These are phyloP conservation scores for Mortierella sp. DNA, from an alignment of 371 early-diverging fungal species.

Conservation along the genomic window DNA sequence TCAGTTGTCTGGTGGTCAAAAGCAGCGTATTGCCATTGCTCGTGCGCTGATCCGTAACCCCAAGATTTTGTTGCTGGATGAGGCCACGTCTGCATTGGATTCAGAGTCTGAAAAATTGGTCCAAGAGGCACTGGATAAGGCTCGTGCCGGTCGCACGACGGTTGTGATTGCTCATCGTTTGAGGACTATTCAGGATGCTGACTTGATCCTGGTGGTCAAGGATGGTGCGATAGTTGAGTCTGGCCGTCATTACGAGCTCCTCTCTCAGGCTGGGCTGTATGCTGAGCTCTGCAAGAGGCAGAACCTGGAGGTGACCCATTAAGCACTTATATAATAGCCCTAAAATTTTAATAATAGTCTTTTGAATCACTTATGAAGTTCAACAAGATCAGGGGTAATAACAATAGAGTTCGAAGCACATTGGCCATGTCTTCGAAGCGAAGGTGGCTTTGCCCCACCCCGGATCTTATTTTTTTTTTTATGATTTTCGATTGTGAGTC, in stretches of 20 bases:
- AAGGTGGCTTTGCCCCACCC: no score
- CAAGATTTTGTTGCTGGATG: conserved; percentile 90
- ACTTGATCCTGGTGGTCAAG: conserved; percentile 80
- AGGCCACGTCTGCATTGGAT: conserved; percentile 96
- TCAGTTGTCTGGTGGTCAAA: conserved; percentile 91
- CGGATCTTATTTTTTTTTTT: no score
- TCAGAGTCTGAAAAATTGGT: conserved; percentile 92
- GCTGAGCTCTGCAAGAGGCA: conserved; percentile 57
- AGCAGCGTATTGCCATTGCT: conserved; percentile 82
- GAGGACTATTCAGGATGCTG: conserved; percentile 80
- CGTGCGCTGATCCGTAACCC: conserved; percentile 86
- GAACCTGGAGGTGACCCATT: conserved; percentile 51
- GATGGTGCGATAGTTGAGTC: conserved; percentile 82
- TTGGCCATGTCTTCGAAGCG: no score
- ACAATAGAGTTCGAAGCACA: no score
- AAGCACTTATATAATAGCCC: neutral
- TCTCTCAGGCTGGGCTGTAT: conserved; percentile 56
- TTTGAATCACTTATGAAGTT: no score
- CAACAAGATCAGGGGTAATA: no score
- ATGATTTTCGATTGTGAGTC: no score
- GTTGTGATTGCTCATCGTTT: conserved; percentile 81
- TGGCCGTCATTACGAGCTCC: conserved; percentile 83
- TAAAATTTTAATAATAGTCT: neutral
- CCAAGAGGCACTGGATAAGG: conserved; percentile 85
- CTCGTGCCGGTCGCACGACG: conserved; percentile 74